A percentile compares a stretch with the other conserved stretches of the same genome.
Evolutionary conservation across 257 asterid genomes (phyloP).

Genomic region (Nemophila menziesii): DNA sequence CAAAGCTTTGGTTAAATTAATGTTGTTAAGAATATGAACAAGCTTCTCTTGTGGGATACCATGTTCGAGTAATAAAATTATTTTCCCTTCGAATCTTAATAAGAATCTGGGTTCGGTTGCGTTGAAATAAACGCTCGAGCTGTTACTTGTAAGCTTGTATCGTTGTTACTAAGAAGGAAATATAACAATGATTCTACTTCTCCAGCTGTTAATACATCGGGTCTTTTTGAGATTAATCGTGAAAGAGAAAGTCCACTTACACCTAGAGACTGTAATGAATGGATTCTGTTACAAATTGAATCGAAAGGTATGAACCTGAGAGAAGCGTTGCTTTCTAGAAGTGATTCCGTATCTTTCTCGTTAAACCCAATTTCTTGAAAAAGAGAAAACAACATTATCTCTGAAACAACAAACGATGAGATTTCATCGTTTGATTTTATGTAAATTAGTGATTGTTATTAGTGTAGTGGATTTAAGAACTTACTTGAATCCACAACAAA

Average conservation of each 20-base stretch:
- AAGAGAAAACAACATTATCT: conserved; percentile 31
- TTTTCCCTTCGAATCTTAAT: conserved; percentile 50
- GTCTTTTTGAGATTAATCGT: conserved; percentile 41
- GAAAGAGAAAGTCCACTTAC: conserved; percentile 38
- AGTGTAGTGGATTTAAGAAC: too few species aligned
- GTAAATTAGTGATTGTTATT: not conserved
- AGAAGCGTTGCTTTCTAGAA: conserved; percentile 30
- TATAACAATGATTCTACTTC: conserved; percentile 30
- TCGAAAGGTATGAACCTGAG: conserved; percentile 35
- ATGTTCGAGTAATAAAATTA: conserved; percentile 34
- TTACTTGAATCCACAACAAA: too few species aligned
- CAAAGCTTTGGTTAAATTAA: conserved; percentile 49
- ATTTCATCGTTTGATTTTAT: too few species aligned
- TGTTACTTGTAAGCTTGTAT: conserved; percentile 43
- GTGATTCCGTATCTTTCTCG: conserved; percentile 41
- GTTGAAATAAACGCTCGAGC: conserved; percentile 48
- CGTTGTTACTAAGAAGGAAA: conserved; percentile 23
- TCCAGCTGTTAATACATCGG: conserved; percentile 41
- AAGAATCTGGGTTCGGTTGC: conserved; percentile 36
- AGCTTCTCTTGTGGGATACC: conserved; percentile 57
- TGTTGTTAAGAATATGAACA: conserved; percentile 53
- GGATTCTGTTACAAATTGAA: conserved; percentile 34
- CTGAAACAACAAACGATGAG: conserved; percentile 22
- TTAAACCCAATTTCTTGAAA: conserved; percentile 58
- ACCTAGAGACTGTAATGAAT: conserved; percentile 42